A percentile compares a stretch with the other conserved stretches of the same genome.
Conservation (phyloP, 129 eudicot genomes). For the Helianthus tuberosus region DNA sequence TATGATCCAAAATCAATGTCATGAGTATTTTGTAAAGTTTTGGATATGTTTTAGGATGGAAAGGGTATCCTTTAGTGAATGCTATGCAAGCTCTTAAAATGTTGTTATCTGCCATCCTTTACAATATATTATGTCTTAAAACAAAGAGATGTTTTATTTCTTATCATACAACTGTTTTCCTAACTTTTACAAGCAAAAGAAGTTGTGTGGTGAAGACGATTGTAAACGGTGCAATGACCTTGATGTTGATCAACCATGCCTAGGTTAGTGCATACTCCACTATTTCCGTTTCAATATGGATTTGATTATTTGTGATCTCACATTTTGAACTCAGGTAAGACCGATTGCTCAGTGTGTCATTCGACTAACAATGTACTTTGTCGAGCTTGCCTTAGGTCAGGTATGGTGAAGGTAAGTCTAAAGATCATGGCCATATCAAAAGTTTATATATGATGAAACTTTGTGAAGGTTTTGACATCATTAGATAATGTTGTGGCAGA, state of each 20-base stretch:
- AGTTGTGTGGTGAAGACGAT: slow-evolving; percentile 85
- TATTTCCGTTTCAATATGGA: neutral
- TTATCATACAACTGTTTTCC: neutral
- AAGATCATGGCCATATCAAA: neutral
- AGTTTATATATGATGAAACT: neutral
- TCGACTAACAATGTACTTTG: slow-evolving; percentile 65
- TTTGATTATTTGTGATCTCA: neutral
- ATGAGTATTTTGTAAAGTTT: neutral
- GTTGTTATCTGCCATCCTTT: neutral
- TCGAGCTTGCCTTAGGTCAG: slow-evolving; percentile 77
- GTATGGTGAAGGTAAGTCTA: slow-evolving; percentile 71
- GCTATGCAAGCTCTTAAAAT: neutral
- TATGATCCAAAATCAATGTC: neutral
- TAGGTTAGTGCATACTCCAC: slow-evolving; percentile 44
- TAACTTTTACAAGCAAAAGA: slow-evolving; percentile 60
- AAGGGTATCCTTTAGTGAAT: too few species aligned
- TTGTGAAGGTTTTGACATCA: neutral
- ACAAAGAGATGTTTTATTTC: slow-evolving; percentile 3
- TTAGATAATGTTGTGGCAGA: slow-evolving; percentile 31
- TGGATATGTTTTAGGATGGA: neutral
- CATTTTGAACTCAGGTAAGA: slow-evolving; percentile 53
- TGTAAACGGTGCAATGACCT: slow-evolving; percentile 62
- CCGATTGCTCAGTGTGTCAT: slow-evolving; percentile 80
- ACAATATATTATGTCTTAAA: neutral
- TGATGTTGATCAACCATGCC: slow-evolving; percentile 64